Evolutionary conservation across 805 yeast genomes (phyloP).

Genomic region (Zygoascus ofunaensis): DNA sequence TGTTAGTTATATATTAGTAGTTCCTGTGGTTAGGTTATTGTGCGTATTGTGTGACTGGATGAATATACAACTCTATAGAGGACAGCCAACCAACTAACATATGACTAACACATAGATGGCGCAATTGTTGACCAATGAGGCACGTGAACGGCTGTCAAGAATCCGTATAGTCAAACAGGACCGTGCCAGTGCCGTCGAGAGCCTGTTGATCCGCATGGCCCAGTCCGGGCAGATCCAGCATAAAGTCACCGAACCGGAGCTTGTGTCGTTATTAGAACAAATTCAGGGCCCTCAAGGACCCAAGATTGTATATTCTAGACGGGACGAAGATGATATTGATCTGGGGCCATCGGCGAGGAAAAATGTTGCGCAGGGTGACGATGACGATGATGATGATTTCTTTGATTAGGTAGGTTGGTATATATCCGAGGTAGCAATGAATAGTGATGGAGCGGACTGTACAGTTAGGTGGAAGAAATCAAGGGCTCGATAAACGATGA

Average conservation of each 20-base stretch:
- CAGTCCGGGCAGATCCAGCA: slow-evolving; percentile 66
- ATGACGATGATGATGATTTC: slow-evolving; percentile 31
- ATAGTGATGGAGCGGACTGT: no score
- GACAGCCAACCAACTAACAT: no score
- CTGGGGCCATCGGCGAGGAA: slow-evolving; percentile 32
- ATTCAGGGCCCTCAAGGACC: slow-evolving; percentile 53
- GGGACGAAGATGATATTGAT: slow-evolving; percentile 31
- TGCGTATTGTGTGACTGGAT: no score
- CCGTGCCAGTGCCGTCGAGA: slow-evolving; percentile 76
- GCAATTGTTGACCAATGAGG: slow-evolving; percentile 70
- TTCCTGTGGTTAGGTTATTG: no score
- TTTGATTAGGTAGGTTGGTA: slow-evolving; percentile 38
- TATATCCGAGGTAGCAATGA: no score
- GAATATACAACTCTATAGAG: no score
- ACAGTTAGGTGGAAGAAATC: no score
- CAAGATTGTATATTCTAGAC: slow-evolving; percentile 48
- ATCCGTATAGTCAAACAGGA: slow-evolving; percentile 87
- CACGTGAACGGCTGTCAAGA: slow-evolving; percentile 79
- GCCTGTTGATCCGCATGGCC: slow-evolving; percentile 60
- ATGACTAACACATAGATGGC: slow-evolving; percentile 38
- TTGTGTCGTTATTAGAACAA: slow-evolving; percentile 76
- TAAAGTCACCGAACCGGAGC: slow-evolving; percentile 71
- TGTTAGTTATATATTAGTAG: no score
- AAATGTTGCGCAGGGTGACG: slow-evolving; percentile 28
- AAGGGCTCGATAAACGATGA: no score